A percentile compares a stretch with the other conserved stretches of the same genome.
Conservation (phyloP, 768 basidiomycete species). For the Coprinopsis marcescibilis region DNA sequence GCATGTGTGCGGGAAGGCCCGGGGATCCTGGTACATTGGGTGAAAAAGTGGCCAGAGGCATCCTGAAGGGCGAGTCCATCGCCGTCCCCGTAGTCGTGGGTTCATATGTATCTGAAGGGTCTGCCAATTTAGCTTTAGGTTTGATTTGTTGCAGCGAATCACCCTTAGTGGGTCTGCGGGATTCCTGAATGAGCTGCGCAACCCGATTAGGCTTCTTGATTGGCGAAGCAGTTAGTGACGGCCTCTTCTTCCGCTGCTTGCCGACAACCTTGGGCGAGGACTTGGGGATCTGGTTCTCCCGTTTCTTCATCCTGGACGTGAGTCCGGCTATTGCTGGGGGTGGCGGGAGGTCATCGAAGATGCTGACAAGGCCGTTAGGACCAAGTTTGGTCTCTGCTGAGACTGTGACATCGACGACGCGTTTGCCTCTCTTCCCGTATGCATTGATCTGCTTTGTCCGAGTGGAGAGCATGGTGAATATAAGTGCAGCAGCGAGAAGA, state of each 20-base stretch:
- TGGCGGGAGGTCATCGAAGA: slow-evolving; percentile 42
- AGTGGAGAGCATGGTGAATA: slow-evolving; percentile 45
- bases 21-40: slow-evolving; percentile 34
- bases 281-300: slow-evolving; percentile 10
- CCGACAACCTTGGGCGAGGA: slow-evolving; percentile 9
- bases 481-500: slow-evolving; percentile 16
- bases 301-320: slow-evolving; percentile 15
- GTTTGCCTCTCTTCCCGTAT: slow-evolving; percentile 58
- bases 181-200: slow-evolving; percentile 25
- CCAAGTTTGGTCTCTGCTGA: slow-evolving; percentile 12
- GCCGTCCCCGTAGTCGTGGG: slow-evolving; percentile 9
- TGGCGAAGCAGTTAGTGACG: slow-evolving; percentile 31
- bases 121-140: slow-evolving; percentile 15
- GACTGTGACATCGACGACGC: slow-evolving; percentile 46
- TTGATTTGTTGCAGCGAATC: slow-evolving; percentile 11
- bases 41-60: slow-evolving; percentile 26
- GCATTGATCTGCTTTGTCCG: slow-evolving; percentile 61
- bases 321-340: slow-evolving; percentile 21
- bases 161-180: slow-evolving; percentile 1
- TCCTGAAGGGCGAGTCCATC: slow-evolving; percentile 22
- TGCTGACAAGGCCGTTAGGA: slow-evolving; percentile 27
- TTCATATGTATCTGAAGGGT: slow-evolving; percentile 5
- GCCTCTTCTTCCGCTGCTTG: slow-evolving; percentile 33
- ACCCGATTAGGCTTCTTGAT: slow-evolving; percentile 24
- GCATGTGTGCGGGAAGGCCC: slow-evolving; percentile 21